phyloP scores from a whole-genome alignment of 805 yeast species.

The Saturnispora halmiae region DNA sequence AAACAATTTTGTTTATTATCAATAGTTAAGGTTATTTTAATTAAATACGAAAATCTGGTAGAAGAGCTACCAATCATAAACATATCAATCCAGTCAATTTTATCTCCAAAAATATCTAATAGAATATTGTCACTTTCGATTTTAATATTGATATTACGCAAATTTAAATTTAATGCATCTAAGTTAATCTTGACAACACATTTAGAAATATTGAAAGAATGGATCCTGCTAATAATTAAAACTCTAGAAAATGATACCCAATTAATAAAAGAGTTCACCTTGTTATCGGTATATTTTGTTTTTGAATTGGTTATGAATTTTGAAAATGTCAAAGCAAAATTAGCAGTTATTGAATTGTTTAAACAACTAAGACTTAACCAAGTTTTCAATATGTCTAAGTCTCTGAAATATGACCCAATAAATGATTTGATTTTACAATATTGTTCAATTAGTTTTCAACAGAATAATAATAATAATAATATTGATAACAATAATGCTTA shows the following conservation, averaged over 20 bases:
- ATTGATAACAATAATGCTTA: no score
- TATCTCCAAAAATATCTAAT: conserved; percentile 68
- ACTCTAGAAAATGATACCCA: conserved; percentile 10
- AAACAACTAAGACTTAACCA: conserved; percentile 47
- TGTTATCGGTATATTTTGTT: conserved; percentile 61
- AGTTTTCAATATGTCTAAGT: conserved; percentile 43
- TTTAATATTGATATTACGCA: conserved; percentile 37
- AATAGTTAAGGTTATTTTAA: conserved; percentile 63
- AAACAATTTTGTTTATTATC: conserved; percentile 68
- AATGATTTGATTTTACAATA: conserved; percentile 59
- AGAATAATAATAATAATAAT: no score
- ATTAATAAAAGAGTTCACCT: conserved; percentile 46
- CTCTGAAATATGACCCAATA: conserved; percentile 48
- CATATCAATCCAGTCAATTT: conserved; percentile 25
- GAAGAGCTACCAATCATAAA: conserved; percentile 31
- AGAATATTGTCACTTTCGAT: conserved; percentile 76
- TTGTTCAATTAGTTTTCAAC: conserved; percentile 24
- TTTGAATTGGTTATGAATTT: conserved; percentile 50
- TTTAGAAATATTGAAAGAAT: conserved; percentile 2
- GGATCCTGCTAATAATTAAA: background rate
- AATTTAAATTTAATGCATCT: conserved; percentile 1
- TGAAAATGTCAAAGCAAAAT: conserved; percentile 31
- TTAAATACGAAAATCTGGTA: conserved; percentile 51
- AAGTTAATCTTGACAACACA: background rate
- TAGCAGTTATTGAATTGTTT: conserved; percentile 51